A percentile compares a stretch with the other conserved stretches of the same genome.
phyloP scores from a whole-genome alignment of 768 basidiomycete genomes.

The Termitomyces sp. region DNA sequence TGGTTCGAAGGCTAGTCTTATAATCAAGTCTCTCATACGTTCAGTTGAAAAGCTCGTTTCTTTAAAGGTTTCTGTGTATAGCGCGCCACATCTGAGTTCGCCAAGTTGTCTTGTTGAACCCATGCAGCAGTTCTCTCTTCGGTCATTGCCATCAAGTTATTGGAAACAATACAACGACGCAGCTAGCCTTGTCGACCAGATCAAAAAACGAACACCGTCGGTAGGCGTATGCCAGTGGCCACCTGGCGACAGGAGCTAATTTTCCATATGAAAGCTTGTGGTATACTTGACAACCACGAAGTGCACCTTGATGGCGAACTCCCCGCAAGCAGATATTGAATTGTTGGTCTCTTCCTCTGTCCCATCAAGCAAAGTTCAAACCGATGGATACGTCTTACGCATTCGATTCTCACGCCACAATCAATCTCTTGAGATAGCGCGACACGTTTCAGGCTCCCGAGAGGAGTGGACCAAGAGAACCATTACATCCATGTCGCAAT shows the following conservation, averaged over 20 bases:
- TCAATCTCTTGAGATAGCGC: conserved; percentile 32
- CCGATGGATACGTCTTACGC: conserved; percentile 26
- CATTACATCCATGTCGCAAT: conserved; percentile 15
- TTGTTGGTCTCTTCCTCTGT: conserved; percentile 24
- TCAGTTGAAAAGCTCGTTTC: background rate
- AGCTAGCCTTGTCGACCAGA: conserved; percentile 36
- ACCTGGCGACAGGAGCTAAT: background rate
- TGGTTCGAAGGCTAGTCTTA: conserved; percentile 30
- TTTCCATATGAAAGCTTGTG: conserved; percentile 32
- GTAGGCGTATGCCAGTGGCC: conserved; percentile 24
- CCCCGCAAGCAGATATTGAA: conserved; percentile 46
- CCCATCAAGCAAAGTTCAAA: conserved; percentile 4
- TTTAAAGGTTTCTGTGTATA: conserved; percentile 40
- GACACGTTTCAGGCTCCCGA: conserved; percentile 22
- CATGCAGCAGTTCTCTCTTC: conserved; percentile 26
- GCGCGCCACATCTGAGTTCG: conserved; percentile 46
- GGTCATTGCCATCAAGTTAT: conserved; percentile 35
- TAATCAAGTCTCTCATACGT: background rate
- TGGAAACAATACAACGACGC: conserved; percentile 48
- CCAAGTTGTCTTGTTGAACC: conserved; percentile 49
- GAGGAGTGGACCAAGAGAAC: conserved; percentile 40
- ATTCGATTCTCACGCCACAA: conserved; percentile 33
- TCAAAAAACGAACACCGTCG: conserved; percentile 52
- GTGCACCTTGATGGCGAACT: conserved; percentile 51
- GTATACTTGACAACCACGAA: conserved; percentile 34